Conservation (phyloP, 371 early-diverging fungal species). For the Funneliformis caledonium region DNA sequence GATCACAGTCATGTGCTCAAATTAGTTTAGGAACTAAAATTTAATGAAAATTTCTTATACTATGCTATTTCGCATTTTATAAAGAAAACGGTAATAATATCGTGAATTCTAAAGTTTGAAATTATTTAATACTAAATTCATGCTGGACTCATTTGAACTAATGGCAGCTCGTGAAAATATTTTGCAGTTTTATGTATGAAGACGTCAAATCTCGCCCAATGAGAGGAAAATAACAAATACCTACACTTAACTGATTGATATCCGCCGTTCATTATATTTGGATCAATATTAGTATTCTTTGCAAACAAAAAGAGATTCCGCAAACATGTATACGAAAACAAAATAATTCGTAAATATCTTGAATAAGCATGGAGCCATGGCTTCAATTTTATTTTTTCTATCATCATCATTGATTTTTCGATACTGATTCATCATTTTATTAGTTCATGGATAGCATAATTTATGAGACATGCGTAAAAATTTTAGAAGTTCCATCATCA, state of each 20-base stretch:
- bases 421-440: not conserved
- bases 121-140: no score
- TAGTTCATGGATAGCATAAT: not conserved
- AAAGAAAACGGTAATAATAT: no score
- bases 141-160: not conserved
- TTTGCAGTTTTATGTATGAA: not conserved
- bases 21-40: no score
- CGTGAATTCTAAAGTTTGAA: no score
- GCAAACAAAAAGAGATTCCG: not conserved
- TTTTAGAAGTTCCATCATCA: not conserved
- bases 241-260: conserved; percentile 1
- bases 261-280: conserved; percentile 18
- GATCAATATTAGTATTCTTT: not conserved
- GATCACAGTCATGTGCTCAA: no score
- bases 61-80: no score
- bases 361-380: no score
- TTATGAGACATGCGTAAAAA: not conserved
- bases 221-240: conserved; percentile 26
- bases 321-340: no score
- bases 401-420: conserved; percentile 4
- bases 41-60: no score
- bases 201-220: not conserved
- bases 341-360: no score
- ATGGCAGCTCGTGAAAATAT: not conserved
- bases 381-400: not conserved